These are phyloP conservation scores for Melanomma pulvis-pyrius DNA, from an alignment of 495 filamentous ascomycete genomes.

Conservation along the genomic window DNA sequence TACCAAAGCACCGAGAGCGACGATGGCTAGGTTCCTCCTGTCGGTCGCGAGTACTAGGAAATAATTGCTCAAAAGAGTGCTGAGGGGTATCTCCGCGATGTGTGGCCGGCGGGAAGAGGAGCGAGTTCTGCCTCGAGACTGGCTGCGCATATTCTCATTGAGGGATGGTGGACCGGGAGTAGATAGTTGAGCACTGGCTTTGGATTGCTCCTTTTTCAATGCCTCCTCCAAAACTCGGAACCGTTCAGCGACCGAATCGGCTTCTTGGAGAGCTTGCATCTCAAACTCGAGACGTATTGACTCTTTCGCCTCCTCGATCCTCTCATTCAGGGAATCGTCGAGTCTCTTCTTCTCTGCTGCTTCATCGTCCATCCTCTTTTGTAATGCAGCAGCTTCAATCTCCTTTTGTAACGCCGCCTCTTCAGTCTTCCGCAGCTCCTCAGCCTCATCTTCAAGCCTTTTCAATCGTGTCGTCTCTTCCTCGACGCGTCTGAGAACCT, in stretches of 20 bases:
- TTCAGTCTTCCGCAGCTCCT: constrained; percentile 10
- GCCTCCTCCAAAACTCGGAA: constrained; percentile 24
- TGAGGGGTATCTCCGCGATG: constrained; percentile 41
- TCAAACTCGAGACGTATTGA: constrained; percentile 25
- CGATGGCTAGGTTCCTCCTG: constrained; percentile 69
- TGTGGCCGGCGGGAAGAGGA: neutral
- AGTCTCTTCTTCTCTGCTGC: constrained; percentile 21
- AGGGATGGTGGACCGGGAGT: neutral
- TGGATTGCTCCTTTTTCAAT: constrained; percentile 16
- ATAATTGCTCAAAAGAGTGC: constrained; percentile 65
- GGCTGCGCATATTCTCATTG: neutral
- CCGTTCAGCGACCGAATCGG: constrained; percentile 16
- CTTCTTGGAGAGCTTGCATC: constrained; percentile 22
- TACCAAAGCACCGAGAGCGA: constrained; percentile 49
- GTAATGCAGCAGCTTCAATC: constrained; percentile 13
- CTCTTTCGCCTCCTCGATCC: constrained; percentile 32
- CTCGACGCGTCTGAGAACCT: constrained; percentile 19
- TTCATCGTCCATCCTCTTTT: constrained; percentile 21
- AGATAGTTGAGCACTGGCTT: neutral
- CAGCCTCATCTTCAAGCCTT: constrained; percentile 22
- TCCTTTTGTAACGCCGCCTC: constrained; percentile 12
- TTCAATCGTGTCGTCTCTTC: constrained; percentile 17
- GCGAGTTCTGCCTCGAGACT: constrained; percentile 17
- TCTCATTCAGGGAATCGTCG: constrained; percentile 27
- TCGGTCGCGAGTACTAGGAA: constrained; percentile 68